Conservation (phyloP, 2,329 filamentous ascomycete species). For the Knufia petricola region DNA sequence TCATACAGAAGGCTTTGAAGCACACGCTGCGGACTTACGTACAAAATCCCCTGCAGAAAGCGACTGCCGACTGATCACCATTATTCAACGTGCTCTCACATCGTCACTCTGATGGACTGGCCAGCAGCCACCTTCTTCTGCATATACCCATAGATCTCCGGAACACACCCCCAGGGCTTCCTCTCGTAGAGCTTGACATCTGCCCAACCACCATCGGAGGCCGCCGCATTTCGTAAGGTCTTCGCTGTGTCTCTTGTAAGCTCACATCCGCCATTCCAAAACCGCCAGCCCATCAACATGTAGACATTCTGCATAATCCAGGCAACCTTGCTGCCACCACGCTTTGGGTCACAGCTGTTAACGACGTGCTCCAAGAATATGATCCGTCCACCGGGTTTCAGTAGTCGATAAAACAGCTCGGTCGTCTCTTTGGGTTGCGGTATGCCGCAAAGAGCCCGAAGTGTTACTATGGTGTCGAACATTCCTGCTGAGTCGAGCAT, state of each 20-base stretch:
- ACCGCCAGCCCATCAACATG: constrained; percentile 39
- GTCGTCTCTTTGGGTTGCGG: constrained; percentile 38
- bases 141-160: constrained; percentile 8
- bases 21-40: not conserved
- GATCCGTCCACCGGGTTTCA: constrained; percentile 46
- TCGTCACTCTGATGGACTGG: not conserved
- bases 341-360: constrained; percentile 36
- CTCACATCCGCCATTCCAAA: constrained; percentile 43
- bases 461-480: constrained; percentile 46
- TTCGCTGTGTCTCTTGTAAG: constrained; percentile 25
- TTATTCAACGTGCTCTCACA: too few species aligned
- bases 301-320: constrained; percentile 39
- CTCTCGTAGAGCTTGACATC: constrained; percentile 1
- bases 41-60: not conserved
- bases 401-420: constrained; percentile 38
- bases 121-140: not conserved
- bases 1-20: not conserved
- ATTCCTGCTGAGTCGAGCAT: constrained; percentile 26
- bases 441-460: constrained; percentile 47
- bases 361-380: constrained; percentile 47
- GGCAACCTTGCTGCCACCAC: constrained; percentile 24
- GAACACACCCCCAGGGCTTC: constrained; percentile 1
- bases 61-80: not conserved
- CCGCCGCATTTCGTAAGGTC: constrained; percentile 11
- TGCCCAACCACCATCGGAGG: constrained; percentile 10